Evolutionary conservation across 2,329 filamentous ascomycete genomes (phyloP), one percentile per base, ranked within the genome.

Genomic region (Aspergillus sp.): DNA sequence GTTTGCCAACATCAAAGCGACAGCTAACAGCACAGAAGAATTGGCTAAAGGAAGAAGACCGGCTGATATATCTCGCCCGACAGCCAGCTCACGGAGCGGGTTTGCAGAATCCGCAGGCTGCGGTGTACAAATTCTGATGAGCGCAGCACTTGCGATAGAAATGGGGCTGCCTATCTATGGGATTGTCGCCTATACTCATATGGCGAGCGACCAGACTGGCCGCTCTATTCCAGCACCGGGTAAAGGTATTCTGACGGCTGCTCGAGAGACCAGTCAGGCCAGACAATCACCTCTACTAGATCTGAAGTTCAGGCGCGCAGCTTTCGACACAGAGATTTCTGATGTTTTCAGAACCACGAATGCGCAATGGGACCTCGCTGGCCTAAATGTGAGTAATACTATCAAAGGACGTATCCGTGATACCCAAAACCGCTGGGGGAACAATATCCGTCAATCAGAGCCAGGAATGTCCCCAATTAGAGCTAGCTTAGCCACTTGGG

Each of bases 21-120:
- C 93, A 49, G 96, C 91, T 84, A 97, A 97, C 71, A 91, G 92
- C 27, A 88, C 96, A 58, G 91, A 97, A 65, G 93, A 98, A 76
- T 89, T 97, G 65, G 90, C 87, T 7, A 93, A 96, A 68, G 93
- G 93, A 49, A 90, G 93, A 64, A 96, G 91, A 44, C 92, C 93
- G 14, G 85, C 87, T 76, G 93, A 98, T 77, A 97, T 98, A 93
- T 97, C 93, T 43, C 88, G 93, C 59, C 93, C 93, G 4, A 93
- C 91, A 7, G 96, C 93, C 27, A 97, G 92, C 1, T 97, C 93
- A 62, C 85, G 93, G 76, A 93, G 91, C 68, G 93, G 93, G 52
- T 98, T 98, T 82, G 96, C 97, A 91, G 93, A 98, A 79, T 96
- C 93, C 4, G 93, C 97, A 78, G 93, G 93, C 70, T 95, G 91